Conservation (phyloP, 176 grass and related monocot species). For the Zea luxurians region DNA sequence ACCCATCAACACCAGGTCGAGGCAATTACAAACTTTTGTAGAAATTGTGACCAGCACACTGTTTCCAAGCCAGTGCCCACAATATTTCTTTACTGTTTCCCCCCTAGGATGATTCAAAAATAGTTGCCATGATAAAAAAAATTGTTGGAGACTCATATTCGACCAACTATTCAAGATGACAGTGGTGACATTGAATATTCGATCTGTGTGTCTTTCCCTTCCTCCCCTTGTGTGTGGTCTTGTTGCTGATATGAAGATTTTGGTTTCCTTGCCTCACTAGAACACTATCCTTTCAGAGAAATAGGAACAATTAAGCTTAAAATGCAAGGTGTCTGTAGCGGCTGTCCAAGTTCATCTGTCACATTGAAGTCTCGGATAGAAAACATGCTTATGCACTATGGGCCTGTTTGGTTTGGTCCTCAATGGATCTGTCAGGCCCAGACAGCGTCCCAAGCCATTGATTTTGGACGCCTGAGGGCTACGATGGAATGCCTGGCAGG, state of each 20-base stretch:
- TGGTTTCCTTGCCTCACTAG: constrained; percentile 8
- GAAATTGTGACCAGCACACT: too few relatives aligned
- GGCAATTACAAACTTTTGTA: constrained; percentile 22
- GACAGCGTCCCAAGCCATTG: too few relatives aligned
- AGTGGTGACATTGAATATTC: constrained; percentile 98
- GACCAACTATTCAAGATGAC: constrained; percentile 95
- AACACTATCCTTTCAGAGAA: constrained; percentile 54
- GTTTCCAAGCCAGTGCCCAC: too few relatives aligned
- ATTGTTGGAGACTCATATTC: constrained; percentile 92
- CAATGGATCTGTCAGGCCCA: too few relatives aligned
- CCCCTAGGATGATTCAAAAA: too few relatives aligned
- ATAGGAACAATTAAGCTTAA: constrained; percentile 79
- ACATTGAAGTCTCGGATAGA: constrained; percentile 96
- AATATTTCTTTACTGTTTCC: too few relatives aligned
- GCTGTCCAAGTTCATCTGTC: constrained; percentile 90
- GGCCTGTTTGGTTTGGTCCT: too few relatives aligned
- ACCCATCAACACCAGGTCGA: constrained; percentile 13
- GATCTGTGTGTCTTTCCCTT: constrained; percentile 56
- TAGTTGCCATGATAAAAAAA: constrained; percentile 49
- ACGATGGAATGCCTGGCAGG: too few relatives aligned
- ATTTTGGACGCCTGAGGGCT: too few relatives aligned
- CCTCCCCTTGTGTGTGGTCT: not conserved
- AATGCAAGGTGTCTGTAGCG: constrained; percentile 97
- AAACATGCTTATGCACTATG: constrained; percentile 91
- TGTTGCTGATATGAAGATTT: not conserved